Evolutionary conservation across 495 filamentous ascomycete genomes (phyloP).

Genomic region (Copromyces sp.): DNA sequence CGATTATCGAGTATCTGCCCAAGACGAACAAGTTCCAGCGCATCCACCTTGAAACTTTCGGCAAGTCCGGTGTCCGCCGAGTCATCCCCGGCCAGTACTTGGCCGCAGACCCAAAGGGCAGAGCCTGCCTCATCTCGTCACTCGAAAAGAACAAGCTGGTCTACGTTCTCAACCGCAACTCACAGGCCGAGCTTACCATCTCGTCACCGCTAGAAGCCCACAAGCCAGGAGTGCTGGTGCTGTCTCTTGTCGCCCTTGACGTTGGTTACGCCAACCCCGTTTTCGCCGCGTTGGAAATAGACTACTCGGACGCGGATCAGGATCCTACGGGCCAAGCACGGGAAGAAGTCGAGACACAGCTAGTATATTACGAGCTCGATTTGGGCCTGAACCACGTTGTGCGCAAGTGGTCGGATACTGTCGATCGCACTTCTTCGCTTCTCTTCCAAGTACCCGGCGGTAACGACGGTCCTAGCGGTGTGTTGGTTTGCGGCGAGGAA

Average conservation of each 20-base stretch:
- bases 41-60: constrained; percentile 92
- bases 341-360: constrained; percentile 70
- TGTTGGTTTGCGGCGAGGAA: constrained; percentile 89
- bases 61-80: constrained; percentile 90
- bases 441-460: constrained; percentile 95
- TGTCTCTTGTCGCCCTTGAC: constrained; percentile 76
- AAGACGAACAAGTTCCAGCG: constrained; percentile 79
- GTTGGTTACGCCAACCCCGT: constrained; percentile 95
- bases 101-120: constrained; percentile 86
- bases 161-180: constrained; percentile 93
- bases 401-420: constrained; percentile 86
- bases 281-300: constrained; percentile 88
- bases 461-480: constrained; percentile 85
- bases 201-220: constrained; percentile 97
- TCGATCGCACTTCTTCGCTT: constrained; percentile 80
- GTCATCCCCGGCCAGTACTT: constrained; percentile 94
- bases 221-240: constrained; percentile 85
- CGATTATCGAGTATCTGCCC: constrained; percentile 84
- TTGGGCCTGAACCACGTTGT: constrained; percentile 95
- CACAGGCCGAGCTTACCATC: constrained; percentile 87
- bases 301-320: constrained; percentile 85
- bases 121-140: constrained; percentile 87
- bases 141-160: constrained; percentile 99
- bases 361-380: constrained; percentile 97
- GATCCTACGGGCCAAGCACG: constrained; percentile 80